Base-by-base conservation (phyloP, 805 yeast genomes). In the Yamadazyma akitaensis region DNA sequence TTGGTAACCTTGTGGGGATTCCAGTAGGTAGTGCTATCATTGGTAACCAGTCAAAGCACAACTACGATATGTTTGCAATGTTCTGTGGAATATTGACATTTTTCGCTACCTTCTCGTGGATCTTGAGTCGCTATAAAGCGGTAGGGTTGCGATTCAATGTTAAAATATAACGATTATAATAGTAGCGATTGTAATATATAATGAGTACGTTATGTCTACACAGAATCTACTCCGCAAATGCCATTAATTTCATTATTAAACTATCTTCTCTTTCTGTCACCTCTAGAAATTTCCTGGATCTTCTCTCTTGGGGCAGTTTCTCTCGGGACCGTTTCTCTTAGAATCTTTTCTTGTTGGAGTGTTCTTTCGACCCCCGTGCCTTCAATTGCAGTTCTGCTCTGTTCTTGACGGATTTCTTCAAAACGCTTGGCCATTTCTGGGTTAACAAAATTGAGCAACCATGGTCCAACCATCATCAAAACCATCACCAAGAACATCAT, bases 391-490 rank as follows among this genome's bases (percentile, higher is more conserved):
- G 16, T n/a, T 14, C 18, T 34, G 3, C 40, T 33, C 32, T 48
- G 52, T 19, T 49, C 55, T 11, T 47, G 31, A 12, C 54, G 56
- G 17, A 46, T 49, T 33, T 65, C 65, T 26, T 60, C 52, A 39
- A 64, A 55, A 42, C 57, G 53, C 31, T 63, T 62, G n/a, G 72
- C 69, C 33, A 70, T 53, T 13, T 71, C 76, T 1, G 76, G 77
- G 38, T 57, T 58, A 14, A 69, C 46, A 44, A 49, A 58, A 28
- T 59, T 47, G 18, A 71, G 44, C 4, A 67, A 30, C 28, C 60
- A 61, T 2, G 77, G 76, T 3, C 65, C 62, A 0, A 51, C 59
- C 57, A 65, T 5, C 24, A 68, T 55, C 11, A 55, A 60, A 28
- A 66, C 40, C 25, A 61, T 51, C 4, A 63, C 49, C 11, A 53